Base-by-base conservation (phyloP, 1,139 yeast species). In the Geotrichum siamense region DNA sequence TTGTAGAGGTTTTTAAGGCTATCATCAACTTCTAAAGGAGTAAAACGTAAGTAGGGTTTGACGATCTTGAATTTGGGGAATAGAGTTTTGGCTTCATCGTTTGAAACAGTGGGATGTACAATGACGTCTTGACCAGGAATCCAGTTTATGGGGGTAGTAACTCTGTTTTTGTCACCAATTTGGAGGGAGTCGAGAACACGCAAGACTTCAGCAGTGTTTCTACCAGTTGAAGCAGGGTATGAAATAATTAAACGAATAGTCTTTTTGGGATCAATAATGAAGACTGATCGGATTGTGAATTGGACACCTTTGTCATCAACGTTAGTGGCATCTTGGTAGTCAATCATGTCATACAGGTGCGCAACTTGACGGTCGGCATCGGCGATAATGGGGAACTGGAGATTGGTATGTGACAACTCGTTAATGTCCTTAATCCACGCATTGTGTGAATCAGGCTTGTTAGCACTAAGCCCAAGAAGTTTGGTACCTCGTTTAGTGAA, bases 141-240 rank as follows among this genome's bases (percentile, higher is more conserved):
- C 94, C 94, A 84, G 71, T 84, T 82, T 60, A 84, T 78, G 50
- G 94, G 94, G 43, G 93, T 83, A 51, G 87, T 81, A 55, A 83
- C 68, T 56, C 82, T 74, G 68, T 79, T 62, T 61, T 72, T 72
- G 65, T 83, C 93, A 56, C 83, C 80, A 45, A 76, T 70, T 69
- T 83, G 93, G 57, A 84, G 73, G 41, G 91, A 80, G 65, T 84
- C 94, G 52, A 83, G 70, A 41, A 80, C 86, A 64, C 94, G 75
- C 59, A 83, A 72, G 30, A 83, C 83, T 67, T 83, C 94, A 51
- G 93, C 91, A 39, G 93, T 79, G 75, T 83, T 83, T 69, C 94
- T 76, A 57, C 94, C 94, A 38, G 86, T 79, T 27, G 89, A 79
- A 47, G 93, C 87, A 41, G 94, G 94, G 69, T 84, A 84, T 31